Evolutionary conservation across 2,329 filamentous ascomycete genomes (phyloP).

Genomic region (Colletotrichum tropicale): DNA sequence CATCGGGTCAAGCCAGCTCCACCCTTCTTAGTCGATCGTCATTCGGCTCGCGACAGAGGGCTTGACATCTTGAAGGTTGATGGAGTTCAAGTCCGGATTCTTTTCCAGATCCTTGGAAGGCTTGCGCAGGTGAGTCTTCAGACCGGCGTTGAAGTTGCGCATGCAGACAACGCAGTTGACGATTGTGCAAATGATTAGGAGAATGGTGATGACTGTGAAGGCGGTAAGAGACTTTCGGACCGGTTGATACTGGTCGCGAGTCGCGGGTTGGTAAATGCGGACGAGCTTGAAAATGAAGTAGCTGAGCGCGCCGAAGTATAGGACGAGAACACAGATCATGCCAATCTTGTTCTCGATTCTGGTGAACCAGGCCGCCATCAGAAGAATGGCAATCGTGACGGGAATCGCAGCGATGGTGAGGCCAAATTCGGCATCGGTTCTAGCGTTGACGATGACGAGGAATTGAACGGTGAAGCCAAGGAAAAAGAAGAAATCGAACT

Average conservation of each 20-base stretch:
- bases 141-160: slow-evolving; percentile 85
- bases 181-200: slow-evolving; percentile 89
- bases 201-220: slow-evolving; percentile 91
- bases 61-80: slow-evolving; percentile 62
- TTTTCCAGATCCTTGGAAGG: slow-evolving; percentile 50
- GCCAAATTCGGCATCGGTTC: slow-evolving; percentile 76
- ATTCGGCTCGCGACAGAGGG: slow-evolving; percentile 58
- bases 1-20: slow-evolving; percentile 11
- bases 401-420: slow-evolving; percentile 90
- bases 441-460: slow-evolving; percentile 82
- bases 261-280: slow-evolving; percentile 81
- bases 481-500: slow-evolving; percentile 99
- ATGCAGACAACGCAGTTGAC: slow-evolving; percentile 86
- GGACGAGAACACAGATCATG: slow-evolving; percentile 78
- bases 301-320: slow-evolving; percentile 87
- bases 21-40: slow-evolving; percentile 59
- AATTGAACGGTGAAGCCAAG: slow-evolving; percentile 98
- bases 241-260: slow-evolving; percentile 69
- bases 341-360: slow-evolving; percentile 81
- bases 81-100: slow-evolving; percentile 61
- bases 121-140: slow-evolving; percentile 83
- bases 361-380: slow-evolving; percentile 84
- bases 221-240: slow-evolving; percentile 87
- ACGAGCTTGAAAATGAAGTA: slow-evolving; percentile 99
- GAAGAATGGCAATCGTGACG: slow-evolving; percentile 86